Percentiles rank a stretch among this genome's conserved stretches.
Evolutionary conservation across 2,329 filamentous ascomycete species (phyloP).

Genomic region (Phaeosphaeriaceae sp.): DNA sequence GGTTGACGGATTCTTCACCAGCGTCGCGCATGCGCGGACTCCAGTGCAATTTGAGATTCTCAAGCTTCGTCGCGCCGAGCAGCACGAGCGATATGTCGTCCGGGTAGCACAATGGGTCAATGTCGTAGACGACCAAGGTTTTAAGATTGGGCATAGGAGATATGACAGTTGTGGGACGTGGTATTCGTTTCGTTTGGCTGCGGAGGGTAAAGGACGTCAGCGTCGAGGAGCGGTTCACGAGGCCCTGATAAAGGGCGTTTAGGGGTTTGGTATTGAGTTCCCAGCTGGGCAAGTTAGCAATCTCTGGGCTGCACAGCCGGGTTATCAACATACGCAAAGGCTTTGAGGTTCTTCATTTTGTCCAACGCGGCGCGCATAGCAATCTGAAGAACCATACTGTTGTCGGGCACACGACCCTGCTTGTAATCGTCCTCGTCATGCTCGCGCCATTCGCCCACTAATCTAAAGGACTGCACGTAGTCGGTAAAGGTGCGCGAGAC

Average conservation of each 20-base stretch:
- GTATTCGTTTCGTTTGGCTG: slow-evolving; percentile 63
- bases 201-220: slow-evolving; percentile 63
- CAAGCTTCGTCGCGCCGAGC: slow-evolving; percentile 60
- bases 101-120: slow-evolving; percentile 69
- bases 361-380: slow-evolving; percentile 65
- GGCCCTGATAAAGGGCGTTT: slow-evolving; percentile 64
- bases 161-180: slow-evolving; percentile 63
- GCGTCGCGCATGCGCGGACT: slow-evolving; percentile 66
- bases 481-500: slow-evolving; percentile 62
- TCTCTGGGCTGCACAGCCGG: not conserved
- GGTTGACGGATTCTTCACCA: slow-evolving; percentile 63
- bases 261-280: slow-evolving; percentile 67
- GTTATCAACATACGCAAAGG: slow-evolving; percentile 54
- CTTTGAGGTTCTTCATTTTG: slow-evolving; percentile 62
- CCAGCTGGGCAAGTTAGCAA: slow-evolving; percentile 40
- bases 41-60: slow-evolving; percentile 65
- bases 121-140: slow-evolving; percentile 62
- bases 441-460: slow-evolving; percentile 66
- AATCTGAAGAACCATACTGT: slow-evolving; percentile 69
- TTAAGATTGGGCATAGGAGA: slow-evolving; percentile 64
- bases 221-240: slow-evolving; percentile 54
- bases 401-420: slow-evolving; percentile 67
- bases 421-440: slow-evolving; percentile 64
- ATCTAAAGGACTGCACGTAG: slow-evolving; percentile 60
- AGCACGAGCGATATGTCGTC: slow-evolving; percentile 67